Base-by-base conservation (phyloP, 306 rosid genomes). In the Citrullus amarus region DNA sequence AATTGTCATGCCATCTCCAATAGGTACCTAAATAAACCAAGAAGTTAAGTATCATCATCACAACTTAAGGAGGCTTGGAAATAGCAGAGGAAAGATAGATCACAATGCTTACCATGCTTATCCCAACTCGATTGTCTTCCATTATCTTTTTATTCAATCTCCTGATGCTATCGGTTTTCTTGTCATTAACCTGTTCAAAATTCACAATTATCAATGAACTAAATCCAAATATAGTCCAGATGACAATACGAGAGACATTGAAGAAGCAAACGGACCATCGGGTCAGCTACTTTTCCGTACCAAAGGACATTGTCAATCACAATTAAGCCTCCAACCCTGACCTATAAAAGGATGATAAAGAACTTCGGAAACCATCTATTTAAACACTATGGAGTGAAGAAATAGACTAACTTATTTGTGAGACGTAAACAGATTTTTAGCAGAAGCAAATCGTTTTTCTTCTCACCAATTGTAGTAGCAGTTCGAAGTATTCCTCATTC, bases 1-100 rank as follows among this genome's bases (percentile, higher is more conserved):
- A 71, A 94, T 90, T 54, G 97, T 94, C 82, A 94, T 92, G 74
- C 98, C 98, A 84, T 94, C 98, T 82, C 98, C 98, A 28, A 94
- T 92, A 15, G 98, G 92, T 60, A 94, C 97, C 98, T 94, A 80
- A 62, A 81, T 44, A 76, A 44, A 38, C 83, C 80, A 66, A 80
- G 66, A 66, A 80, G 66, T 48, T 76, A n/a, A 43, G 39, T 3
- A 77, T 76, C 65, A 82, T 41, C 60, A 58, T 83, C 43, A 68
- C 53, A 74, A 58, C 9, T 28, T 15, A 79, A 20, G 65, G 11
- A 57, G 71, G 71, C 66, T 73, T 32, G 48, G 28, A 71, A 51
- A 56, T 58, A 69, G 79, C 78, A 44, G 17, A 67, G 53, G 32
- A 58, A 66, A 78, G 46, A 22, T 28, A 39, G 54, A 54, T 17